Evolutionary conservation across 257 asterid species (phyloP).

Genomic region (Solanum dulcamara): DNA sequence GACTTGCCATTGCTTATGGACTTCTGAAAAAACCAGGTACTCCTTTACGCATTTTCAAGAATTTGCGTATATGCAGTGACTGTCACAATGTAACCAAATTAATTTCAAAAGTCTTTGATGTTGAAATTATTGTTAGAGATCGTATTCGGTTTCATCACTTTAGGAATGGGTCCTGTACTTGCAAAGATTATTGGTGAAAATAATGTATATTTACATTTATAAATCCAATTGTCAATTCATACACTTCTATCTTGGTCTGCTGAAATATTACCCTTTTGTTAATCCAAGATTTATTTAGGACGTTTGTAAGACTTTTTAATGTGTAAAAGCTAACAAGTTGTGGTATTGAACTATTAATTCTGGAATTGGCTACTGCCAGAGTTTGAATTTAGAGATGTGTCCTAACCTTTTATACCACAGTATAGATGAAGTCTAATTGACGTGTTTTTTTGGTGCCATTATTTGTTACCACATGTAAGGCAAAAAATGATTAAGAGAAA

Average conservation of each 20-base stretch:
- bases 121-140: conserved; percentile 65
- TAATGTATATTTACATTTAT: not conserved
- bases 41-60: conserved; percentile 58
- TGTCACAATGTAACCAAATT: conserved; percentile 51
- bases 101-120: conserved; percentile 26
- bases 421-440: not conserved
- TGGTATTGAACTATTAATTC: not conserved
- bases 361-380: too few species aligned
- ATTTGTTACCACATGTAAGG: too few species aligned
- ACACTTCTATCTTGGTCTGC: not conserved
- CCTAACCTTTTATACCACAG: not conserved
- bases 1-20: conserved; percentile 59
- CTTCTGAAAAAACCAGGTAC: conserved; percentile 44
- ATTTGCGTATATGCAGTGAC: conserved; percentile 49
- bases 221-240: not conserved
- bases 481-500: not conserved
- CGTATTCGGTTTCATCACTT: conserved; percentile 69
- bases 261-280: not conserved
- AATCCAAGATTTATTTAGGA: not conserved
- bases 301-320: not conserved
- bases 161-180: conserved; percentile 53
- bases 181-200: conserved; percentile 55
- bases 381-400: not conserved
- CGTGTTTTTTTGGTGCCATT: not conserved
- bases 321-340: not conserved